Percentiles rank a stretch among this genome's conserved stretches.
Conservation (phyloP, 768 basidiomycete genomes). For the Mycena alexandri region DNA sequence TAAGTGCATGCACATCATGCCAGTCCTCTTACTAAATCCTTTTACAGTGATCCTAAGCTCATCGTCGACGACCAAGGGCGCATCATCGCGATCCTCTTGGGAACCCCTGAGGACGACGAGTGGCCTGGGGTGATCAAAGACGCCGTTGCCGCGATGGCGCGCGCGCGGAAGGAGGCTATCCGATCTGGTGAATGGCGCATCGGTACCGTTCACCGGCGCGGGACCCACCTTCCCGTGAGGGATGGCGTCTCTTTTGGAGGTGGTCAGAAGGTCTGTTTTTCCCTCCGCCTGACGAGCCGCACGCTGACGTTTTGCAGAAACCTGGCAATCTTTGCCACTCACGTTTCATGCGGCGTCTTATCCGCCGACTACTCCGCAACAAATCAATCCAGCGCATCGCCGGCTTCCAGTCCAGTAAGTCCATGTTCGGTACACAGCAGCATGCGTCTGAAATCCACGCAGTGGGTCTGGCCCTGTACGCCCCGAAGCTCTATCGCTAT, state of each 20-base stretch:
- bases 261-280: too few relatives aligned
- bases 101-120: background rate
- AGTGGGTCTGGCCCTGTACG: background rate
- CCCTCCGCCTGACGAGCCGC: too few relatives aligned
- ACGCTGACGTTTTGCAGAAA: too few relatives aligned
- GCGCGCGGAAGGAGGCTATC: background rate
- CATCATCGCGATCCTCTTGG: background rate
- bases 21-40: too few relatives aligned
- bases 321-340: background rate
- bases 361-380: background rate
- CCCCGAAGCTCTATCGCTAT: background rate
- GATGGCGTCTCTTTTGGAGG: background rate
- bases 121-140: constrained; percentile 1
- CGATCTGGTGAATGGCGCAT: background rate
- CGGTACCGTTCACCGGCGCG: background rate
- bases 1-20: background rate
- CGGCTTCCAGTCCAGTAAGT: background rate
- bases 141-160: background rate
- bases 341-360: background rate
- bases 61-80: background rate
- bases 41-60: background rate
- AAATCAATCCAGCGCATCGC: background rate
- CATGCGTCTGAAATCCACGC: background rate
- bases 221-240: background rate
- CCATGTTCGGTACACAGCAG: too few relatives aligned